Evolutionary conservation across 2,329 filamentous ascomycete species (phyloP).

Genomic region (Trichoderma sp.): DNA sequence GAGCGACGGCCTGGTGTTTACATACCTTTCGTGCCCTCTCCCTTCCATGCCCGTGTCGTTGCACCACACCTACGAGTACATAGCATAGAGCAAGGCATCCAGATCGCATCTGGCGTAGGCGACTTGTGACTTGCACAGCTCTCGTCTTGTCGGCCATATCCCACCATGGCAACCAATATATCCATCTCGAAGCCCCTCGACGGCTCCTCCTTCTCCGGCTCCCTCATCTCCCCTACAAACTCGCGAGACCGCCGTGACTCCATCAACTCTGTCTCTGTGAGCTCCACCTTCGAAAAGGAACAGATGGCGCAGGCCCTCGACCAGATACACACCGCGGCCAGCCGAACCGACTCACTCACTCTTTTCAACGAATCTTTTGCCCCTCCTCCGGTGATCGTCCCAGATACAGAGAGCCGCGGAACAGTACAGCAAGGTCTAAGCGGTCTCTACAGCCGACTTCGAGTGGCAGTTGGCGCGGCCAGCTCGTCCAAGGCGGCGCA

Average conservation of each 20-base stretch:
- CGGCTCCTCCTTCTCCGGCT: conserved; percentile 29
- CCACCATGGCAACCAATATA: conserved; percentile 31
- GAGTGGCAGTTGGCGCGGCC: conserved; percentile 73
- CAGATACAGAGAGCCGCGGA: conserved; percentile 63
- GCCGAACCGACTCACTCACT: conserved; percentile 77
- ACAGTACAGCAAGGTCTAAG: conserved; percentile 76
- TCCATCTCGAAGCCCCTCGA: conserved; percentile 30
- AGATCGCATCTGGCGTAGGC: background rate
- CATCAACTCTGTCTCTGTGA: conserved; percentile 41
- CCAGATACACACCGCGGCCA: conserved; percentile 86
- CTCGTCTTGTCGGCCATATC: background rate
- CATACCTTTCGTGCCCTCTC: background rate
- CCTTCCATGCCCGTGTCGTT: background rate
- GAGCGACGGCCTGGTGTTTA: conserved; percentile 6
- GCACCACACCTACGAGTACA: background rate
- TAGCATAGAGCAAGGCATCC: background rate
- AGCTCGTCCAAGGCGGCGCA: conserved; percentile 42
- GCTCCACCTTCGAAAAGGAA: conserved; percentile 58
- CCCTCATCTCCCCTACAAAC: conserved; percentile 31
- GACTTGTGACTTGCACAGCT: background rate
- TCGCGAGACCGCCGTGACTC: conserved; percentile 39
- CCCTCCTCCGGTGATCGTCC: conserved; percentile 59
- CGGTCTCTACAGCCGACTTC: conserved; percentile 81
- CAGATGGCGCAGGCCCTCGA: conserved; percentile 75
- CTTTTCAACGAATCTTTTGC: conserved; percentile 87